These are phyloP conservation scores for Candida namnaoensis DNA, from an alignment of 805 yeast species.

Conservation along the genomic window DNA sequence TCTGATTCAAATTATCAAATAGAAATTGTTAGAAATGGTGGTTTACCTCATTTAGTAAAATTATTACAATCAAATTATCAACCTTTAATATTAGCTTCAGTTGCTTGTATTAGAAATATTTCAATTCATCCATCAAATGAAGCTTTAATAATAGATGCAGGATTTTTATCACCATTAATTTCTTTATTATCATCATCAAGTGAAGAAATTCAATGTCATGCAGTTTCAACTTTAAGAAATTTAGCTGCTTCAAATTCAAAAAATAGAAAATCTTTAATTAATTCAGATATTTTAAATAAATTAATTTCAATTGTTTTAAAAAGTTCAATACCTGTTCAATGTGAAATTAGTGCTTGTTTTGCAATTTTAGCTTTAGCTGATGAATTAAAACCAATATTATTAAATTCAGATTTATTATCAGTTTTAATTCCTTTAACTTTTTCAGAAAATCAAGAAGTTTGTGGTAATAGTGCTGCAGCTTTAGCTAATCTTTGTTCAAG, in stretches of 20 bases:
- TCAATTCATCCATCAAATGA: slow-evolving; percentile 96
- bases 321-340: slow-evolving; percentile 88
- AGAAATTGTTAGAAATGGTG: slow-evolving; percentile 93
- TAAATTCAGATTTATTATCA: slow-evolving; percentile 77
- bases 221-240: slow-evolving; percentile 91
- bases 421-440: slow-evolving; percentile 88
- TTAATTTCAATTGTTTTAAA: slow-evolving; percentile 79
- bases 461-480: slow-evolving; percentile 98
- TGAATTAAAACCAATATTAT: slow-evolving; percentile 77
- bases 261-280: slow-evolving; percentile 83
- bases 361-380: slow-evolving; percentile 96
- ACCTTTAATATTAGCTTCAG: slow-evolving; percentile 91
- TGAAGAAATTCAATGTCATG: slow-evolving; percentile 97
- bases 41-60: slow-evolving; percentile 87
- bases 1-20: slow-evolving; percentile 93
- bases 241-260: slow-evolving; percentile 93
- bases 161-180: slow-evolving; percentile 88
- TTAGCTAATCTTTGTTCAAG: slow-evolving; percentile 92
- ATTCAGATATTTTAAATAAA: slow-evolving; percentile 92
- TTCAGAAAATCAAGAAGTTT: slow-evolving; percentile 85
- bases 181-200: slow-evolving; percentile 75
- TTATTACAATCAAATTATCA: slow-evolving; percentile 83
- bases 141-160: slow-evolving; percentile 92
- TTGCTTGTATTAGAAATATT: slow-evolving; percentile 95
- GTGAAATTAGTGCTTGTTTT: slow-evolving; percentile 94